Evolutionary conservation across 176 grass and related monocot species (phyloP).

Genomic region (Zoysia pacifica): DNA sequence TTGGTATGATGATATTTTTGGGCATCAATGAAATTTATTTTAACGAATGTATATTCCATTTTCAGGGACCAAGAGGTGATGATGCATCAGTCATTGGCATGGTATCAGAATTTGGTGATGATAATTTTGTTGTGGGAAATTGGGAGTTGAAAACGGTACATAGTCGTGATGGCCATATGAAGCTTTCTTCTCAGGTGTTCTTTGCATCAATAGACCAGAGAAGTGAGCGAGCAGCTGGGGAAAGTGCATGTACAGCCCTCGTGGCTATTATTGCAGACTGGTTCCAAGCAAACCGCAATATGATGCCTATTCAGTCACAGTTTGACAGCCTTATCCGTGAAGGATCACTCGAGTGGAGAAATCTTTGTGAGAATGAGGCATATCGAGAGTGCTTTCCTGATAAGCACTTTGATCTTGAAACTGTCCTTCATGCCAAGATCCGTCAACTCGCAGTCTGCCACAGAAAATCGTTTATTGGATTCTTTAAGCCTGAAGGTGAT

Average conservation of each 20-base stretch:
- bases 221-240: slow-evolving; percentile 83
- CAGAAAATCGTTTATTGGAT: slow-evolving; percentile 70
- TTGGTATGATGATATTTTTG: neutral
- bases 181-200: slow-evolving; percentile 73
- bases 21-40: slow-evolving; percentile 1
- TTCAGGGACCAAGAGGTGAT: slow-evolving; percentile 46
- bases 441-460: slow-evolving; percentile 48
- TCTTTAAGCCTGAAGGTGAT: slow-evolving; percentile 54
- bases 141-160: slow-evolving; percentile 71
- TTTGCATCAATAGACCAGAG: slow-evolving; percentile 96
- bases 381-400: slow-evolving; percentile 65
- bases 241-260: slow-evolving; percentile 78
- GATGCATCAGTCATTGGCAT: slow-evolving; percentile 42
- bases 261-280: slow-evolving; percentile 87
- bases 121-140: slow-evolving; percentile 79
- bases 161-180: slow-evolving; percentile 74
- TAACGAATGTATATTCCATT: slow-evolving; percentile 16
- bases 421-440: slow-evolving; percentile 77
- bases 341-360: slow-evolving; percentile 88
- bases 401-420: slow-evolving; percentile 94
- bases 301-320: slow-evolving; percentile 71
- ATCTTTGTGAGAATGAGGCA: slow-evolving; percentile 56
- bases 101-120: slow-evolving; percentile 67
- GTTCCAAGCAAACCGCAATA: slow-evolving; percentile 65
- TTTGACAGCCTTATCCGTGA: slow-evolving; percentile 76